A percentile compares a stretch with the other conserved stretches of the same genome.
Conservation (phyloP, 805 yeast species). For the Starmera caribaea region DNA sequence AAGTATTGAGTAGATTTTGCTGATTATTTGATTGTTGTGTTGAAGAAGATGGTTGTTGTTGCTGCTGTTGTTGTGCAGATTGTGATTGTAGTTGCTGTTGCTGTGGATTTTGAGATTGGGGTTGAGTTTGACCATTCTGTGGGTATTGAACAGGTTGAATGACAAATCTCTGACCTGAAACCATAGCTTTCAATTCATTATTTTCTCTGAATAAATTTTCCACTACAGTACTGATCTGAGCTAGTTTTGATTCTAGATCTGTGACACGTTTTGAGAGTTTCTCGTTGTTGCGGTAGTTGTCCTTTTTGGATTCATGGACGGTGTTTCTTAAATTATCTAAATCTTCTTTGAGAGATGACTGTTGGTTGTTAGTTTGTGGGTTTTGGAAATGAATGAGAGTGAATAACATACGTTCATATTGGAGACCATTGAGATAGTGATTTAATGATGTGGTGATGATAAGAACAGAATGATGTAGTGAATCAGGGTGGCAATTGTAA, state of each 20-base stretch:
- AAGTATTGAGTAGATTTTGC: not conserved
- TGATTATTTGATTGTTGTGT: slow-evolving; percentile 2
- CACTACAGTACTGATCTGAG: slow-evolving; percentile 13
- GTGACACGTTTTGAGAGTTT: slow-evolving; percentile 12
- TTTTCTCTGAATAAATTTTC: slow-evolving; percentile 18
- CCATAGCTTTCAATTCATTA: slow-evolving; percentile 14
- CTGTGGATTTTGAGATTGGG: slow-evolving; percentile 2
- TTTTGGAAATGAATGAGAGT: too few relatives aligned
- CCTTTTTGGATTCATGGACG: not conserved
- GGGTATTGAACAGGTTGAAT: slow-evolving; percentile 11
- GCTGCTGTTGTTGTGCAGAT: slow-evolving; percentile 13
- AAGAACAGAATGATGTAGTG: too few relatives aligned
- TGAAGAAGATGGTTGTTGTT: slow-evolving; percentile 5
- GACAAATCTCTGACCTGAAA: slow-evolving; percentile 15
- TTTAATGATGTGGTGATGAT: too few relatives aligned
- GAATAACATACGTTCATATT: too few relatives aligned
- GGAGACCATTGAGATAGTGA: too few relatives aligned
- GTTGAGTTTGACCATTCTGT: not conserved
- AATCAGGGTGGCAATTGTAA: too few relatives aligned
- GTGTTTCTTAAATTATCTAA: not conserved
- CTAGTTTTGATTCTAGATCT: slow-evolving; percentile 12
- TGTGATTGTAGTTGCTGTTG: slow-evolving; percentile 1
- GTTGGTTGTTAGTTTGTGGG: too few relatives aligned
- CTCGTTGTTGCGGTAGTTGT: slow-evolving; percentile 6
- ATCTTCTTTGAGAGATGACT: not conserved